Conservation (phyloP, 805 yeast genomes). For the Cyberlindnera suaveolens region DNA sequence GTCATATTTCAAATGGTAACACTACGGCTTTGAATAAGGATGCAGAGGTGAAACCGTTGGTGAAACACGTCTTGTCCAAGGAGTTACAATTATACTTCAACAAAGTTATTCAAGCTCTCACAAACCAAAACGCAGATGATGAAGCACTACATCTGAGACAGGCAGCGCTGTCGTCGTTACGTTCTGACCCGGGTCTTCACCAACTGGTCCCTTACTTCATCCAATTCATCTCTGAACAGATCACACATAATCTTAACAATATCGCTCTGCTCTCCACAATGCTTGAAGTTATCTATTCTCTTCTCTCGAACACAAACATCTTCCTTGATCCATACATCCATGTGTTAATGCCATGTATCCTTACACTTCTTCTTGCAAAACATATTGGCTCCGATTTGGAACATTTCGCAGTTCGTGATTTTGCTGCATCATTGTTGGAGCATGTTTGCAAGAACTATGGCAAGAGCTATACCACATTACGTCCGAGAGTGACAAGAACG, state of each 20-base stretch:
- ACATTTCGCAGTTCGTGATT: constrained; percentile 63
- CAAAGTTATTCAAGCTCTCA: constrained; percentile 74
- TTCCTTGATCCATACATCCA: constrained; percentile 95
- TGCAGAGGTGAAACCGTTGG: constrained; percentile 76
- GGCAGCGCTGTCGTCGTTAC: constrained; percentile 80
- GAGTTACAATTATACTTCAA: constrained; percentile 93
- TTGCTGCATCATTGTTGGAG: constrained; percentile 77
- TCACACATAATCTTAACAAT: constrained; percentile 79
- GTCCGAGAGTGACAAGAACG: constrained; percentile 92
- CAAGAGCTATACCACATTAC: constrained; percentile 78
- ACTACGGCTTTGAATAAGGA: constrained; percentile 28
- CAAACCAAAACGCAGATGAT: constrained; percentile 44
- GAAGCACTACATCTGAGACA: constrained; percentile 42
- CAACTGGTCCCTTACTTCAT: constrained; percentile 95
- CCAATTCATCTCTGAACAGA: constrained; percentile 92
- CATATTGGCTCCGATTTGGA: constrained; percentile 56
- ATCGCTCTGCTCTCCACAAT: constrained; percentile 69
- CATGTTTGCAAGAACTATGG: constrained; percentile 78
- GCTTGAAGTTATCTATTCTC: constrained; percentile 82
- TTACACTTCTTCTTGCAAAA: constrained; percentile 84
- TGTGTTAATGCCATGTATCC: constrained; percentile 92
- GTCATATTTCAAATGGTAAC: constrained; percentile 7
- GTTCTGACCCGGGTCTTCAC: constrained; percentile 92
- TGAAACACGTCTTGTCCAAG: constrained; percentile 90
- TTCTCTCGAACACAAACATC: constrained; percentile 75